Conservation (phyloP, 2,329 filamentous ascomycete species). For the Diaporthe sp. region DNA sequence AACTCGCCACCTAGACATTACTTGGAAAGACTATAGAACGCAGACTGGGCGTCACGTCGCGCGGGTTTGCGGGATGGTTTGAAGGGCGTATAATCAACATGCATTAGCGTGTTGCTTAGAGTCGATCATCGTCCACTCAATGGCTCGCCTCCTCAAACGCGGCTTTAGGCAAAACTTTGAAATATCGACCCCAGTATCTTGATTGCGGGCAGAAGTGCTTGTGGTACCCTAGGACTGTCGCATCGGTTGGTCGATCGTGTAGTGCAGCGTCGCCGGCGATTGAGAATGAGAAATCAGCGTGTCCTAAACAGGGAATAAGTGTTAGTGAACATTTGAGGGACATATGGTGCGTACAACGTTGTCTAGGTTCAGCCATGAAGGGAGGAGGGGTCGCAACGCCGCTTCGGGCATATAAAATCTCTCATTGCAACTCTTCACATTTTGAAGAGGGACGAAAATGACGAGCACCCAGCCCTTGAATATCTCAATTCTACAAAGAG, state of each 20-base stretch:
- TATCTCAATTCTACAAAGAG: background rate
- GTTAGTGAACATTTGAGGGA: background rate
- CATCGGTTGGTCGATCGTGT: background rate
- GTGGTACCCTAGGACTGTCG: background rate
- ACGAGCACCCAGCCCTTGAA: background rate
- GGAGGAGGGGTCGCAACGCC: background rate
- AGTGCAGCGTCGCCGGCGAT: background rate
- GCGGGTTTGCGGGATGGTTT: background rate
- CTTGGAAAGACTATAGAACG: too few species aligned
- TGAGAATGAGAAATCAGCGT: background rate
- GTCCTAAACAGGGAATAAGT: background rate
- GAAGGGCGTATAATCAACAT: conserved; percentile 6
- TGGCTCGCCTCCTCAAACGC: background rate
- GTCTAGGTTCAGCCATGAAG: background rate
- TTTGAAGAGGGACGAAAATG: background rate
- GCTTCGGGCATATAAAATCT: background rate
- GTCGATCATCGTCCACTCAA: background rate
- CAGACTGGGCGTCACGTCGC: background rate
- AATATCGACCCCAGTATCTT: background rate
- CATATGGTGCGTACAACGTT: background rate
- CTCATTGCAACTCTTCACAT: background rate
- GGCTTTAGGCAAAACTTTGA: background rate
- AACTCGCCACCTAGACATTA: background rate
- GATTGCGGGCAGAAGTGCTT: background rate
- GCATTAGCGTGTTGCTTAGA: background rate